A percentile compares a stretch with the other conserved stretches of the same genome.
These are phyloP conservation scores for Oxyria digyna DNA, from an alignment of 148 eudicot species.

Conservation along the genomic window DNA sequence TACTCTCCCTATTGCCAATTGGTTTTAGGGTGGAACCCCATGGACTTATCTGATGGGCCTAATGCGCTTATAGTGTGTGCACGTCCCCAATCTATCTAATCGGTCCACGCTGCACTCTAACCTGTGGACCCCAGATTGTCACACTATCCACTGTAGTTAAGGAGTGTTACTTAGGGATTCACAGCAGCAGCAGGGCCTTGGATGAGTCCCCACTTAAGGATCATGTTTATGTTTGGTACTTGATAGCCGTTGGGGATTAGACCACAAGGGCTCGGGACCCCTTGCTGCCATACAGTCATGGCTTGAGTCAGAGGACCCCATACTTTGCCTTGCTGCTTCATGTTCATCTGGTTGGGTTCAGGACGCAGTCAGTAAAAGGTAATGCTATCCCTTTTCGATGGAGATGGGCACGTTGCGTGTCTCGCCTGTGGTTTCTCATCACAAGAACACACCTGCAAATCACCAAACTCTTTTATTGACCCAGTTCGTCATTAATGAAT, in stretches of 20 bases:
- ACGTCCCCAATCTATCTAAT: no score
- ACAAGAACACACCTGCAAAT: slow-evolving; percentile 65
- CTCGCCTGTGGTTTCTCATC: slow-evolving; percentile 92
- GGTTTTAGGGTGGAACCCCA: no score
- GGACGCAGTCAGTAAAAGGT: slow-evolving; percentile 70
- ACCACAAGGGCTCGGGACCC: slow-evolving; percentile 31
- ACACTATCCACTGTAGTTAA: no score
- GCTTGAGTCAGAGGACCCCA: slow-evolving; percentile 29
- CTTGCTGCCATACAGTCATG: slow-evolving; percentile 70
- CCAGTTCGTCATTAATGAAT: no score
- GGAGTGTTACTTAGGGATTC: no score
- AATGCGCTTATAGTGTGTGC: no score
- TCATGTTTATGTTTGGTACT: slow-evolving; percentile 19
- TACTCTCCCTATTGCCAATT: no score
- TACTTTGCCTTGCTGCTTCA: slow-evolving; percentile 12
- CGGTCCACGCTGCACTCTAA: no score
- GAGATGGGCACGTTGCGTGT: slow-evolving; percentile 75
- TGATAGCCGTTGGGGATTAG: slow-evolving; percentile 23
- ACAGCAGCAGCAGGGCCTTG: slow-evolving; percentile 40
- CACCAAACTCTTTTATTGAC: background rate
- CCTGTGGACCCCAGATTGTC: no score
- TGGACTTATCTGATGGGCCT: no score
- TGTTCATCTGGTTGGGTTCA: slow-evolving; percentile 19
- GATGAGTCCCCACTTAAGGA: slow-evolving; percentile 47
- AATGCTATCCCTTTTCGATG: slow-evolving; percentile 61